Evolutionary conservation across 495 filamentous ascomycete species (phyloP).

Genomic region (Sporormia fimetaria): DNA sequence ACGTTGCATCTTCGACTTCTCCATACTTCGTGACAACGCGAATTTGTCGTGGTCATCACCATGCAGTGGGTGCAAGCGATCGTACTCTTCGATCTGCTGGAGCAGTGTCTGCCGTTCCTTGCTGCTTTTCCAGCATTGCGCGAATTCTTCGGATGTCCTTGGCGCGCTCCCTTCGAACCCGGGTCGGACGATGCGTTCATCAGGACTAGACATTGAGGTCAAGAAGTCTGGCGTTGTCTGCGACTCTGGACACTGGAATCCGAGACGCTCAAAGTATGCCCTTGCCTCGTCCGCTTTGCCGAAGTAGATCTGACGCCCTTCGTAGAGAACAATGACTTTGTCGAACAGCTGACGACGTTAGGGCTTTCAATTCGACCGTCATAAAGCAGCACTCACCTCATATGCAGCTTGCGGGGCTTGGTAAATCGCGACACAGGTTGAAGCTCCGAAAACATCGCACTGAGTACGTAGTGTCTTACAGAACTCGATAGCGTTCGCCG

Average conservation of each 20-base stretch:
- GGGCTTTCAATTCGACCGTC: neutral
- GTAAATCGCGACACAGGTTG: constrained; percentile 29
- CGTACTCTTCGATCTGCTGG: constrained; percentile 58
- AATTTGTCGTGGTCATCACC: constrained; percentile 54
- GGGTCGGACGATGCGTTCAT: constrained; percentile 45
- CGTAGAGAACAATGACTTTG: constrained; percentile 31
- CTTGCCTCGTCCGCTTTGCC: constrained; percentile 18
- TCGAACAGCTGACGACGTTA: constrained; percentile 22
- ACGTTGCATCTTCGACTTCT: constrained; percentile 45
- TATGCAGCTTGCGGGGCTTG: constrained; percentile 28
- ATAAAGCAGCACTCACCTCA: constrained; percentile 15
- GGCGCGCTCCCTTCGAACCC: constrained; percentile 54
- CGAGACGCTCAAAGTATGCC: constrained; percentile 39
- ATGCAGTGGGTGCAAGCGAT: constrained; percentile 46
- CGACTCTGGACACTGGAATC: constrained; percentile 45
- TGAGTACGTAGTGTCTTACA: constrained; percentile 26
- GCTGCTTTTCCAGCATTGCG: constrained; percentile 57
- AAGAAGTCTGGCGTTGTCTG: constrained; percentile 59
- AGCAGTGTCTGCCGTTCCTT: constrained; percentile 51
- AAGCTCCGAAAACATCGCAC: constrained; percentile 25
- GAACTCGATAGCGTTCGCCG: constrained; percentile 31
- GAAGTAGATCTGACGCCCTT: constrained; percentile 32
- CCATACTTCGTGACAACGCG: constrained; percentile 47
- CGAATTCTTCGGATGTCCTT: constrained; percentile 58
- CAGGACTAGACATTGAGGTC: constrained; percentile 54